A percentile compares a stretch with the other conserved stretches of the same genome.
Conservation (phyloP, 75 land plant species). For the Sequoia sempervirens region DNA sequence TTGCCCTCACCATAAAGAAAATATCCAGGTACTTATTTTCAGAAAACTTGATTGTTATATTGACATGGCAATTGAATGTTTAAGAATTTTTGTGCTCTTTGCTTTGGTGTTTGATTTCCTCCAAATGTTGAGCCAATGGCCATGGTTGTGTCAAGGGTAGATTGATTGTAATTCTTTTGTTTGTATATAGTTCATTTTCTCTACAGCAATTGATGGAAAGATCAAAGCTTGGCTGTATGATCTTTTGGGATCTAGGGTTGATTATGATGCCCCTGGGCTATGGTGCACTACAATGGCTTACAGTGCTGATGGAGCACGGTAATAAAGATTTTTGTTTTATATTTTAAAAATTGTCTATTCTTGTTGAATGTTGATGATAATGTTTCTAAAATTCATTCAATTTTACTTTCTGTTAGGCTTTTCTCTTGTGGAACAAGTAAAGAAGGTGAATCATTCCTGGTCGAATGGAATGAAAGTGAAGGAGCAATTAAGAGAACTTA, state of each 20-base stretch:
- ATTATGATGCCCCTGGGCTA: slow-evolving; percentile 29
- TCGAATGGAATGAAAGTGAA: slow-evolving; percentile 27
- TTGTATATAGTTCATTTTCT: slow-evolving; percentile 75
- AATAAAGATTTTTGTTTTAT: background rate
- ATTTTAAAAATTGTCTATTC: background rate
- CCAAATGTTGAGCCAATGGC: background rate
- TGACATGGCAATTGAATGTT: background rate
- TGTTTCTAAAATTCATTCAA: background rate
- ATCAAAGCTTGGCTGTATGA: slow-evolving; percentile 36
- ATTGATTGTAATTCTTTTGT: background rate
- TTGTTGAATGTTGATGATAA: background rate
- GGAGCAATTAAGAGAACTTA: slow-evolving; percentile 24
- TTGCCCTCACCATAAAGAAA: slow-evolving; percentile 39
- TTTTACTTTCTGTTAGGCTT: slow-evolving; percentile 10
- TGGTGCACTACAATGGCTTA: slow-evolving; percentile 37
- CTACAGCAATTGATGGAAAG: slow-evolving; percentile 78
- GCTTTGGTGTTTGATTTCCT: background rate
- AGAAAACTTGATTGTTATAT: background rate
- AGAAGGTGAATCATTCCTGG: slow-evolving; percentile 19
- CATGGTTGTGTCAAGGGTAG: background rate
- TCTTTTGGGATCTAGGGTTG: slow-evolving; percentile 22
- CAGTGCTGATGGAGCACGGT: slow-evolving; percentile 53
- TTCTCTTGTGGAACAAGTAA: slow-evolving; percentile 25
- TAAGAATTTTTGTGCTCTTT: background rate
- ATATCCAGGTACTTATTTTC: slow-evolving; percentile 20